Percentiles rank a stretch among this genome's conserved stretches.
These are phyloP conservation scores for Paecilomyces fulvus DNA, from an alignment of 2,329 filamentous ascomycete species.

Conservation along the genomic window DNA sequence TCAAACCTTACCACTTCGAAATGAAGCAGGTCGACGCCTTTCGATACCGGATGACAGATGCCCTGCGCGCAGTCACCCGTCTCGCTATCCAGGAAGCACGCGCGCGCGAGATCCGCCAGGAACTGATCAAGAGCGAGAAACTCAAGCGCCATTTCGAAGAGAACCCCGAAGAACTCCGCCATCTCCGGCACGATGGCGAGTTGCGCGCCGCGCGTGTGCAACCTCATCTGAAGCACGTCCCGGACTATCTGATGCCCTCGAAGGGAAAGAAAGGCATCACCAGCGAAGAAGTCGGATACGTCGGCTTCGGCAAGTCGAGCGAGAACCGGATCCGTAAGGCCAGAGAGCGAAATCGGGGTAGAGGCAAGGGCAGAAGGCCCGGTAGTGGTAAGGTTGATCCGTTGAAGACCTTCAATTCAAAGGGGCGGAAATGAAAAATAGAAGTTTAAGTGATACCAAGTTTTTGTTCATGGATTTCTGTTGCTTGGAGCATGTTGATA, in stretches of 20 bases:
- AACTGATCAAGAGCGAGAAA: conserved; percentile 89
- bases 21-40: conserved; percentile 92
- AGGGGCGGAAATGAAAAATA: conserved; percentile 26
- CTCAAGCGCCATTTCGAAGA: conserved; percentile 94
- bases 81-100: conserved; percentile 85
- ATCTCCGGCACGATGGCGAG: conserved; percentile 85
- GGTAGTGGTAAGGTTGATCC: conserved; percentile 62
- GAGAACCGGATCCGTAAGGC: conserved; percentile 46
- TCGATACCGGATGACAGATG: conserved; percentile 89
- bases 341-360: conserved; percentile 35
- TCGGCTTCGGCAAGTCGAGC: conserved; percentile 50
- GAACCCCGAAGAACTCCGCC: conserved; percentile 79
- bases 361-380: conserved; percentile 43
- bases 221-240: conserved; percentile 85
- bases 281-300: conserved; percentile 63
- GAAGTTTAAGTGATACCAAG: conserved; percentile 14
- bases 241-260: conserved; percentile 80
- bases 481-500: neutral
- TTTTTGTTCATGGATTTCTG: neutral
- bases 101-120: conserved; percentile 76
- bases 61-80: conserved; percentile 78
- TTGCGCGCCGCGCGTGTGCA: conserved; percentile 75
- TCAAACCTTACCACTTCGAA: conserved; percentile 90
- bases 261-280: conserved; percentile 63
- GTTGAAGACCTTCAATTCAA: conserved; percentile 75